A percentile compares a stretch with the other conserved stretches of the same genome.
Evolutionary conservation across 306 rosid species (phyloP).

Genomic region (Vigna trinervia): DNA sequence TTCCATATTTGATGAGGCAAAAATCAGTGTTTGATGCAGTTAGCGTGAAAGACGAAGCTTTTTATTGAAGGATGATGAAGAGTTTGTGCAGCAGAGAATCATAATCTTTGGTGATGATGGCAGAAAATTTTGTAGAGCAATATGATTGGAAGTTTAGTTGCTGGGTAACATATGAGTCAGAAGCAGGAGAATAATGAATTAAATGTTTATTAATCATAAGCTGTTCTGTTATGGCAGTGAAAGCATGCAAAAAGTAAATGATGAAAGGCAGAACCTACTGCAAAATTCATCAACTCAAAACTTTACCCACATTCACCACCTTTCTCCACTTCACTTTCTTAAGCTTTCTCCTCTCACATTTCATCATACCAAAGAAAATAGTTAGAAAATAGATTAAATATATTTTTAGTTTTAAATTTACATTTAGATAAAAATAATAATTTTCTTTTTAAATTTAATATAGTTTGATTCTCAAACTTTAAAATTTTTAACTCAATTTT

Average conservation of each 20-base stretch:
- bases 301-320: not conserved
- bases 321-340: not conserved
- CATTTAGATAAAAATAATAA: too few relatives aligned
- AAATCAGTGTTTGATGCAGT: not conserved
- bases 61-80: conserved; percentile 35
- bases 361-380: too few relatives aligned
- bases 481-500: too few relatives aligned
- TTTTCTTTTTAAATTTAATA: too few relatives aligned
- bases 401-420: too few relatives aligned
- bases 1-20: not conserved
- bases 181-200: conserved; percentile 36
- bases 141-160: conserved; percentile 14
- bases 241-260: conserved; percentile 49
- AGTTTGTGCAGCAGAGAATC: conserved; percentile 37
- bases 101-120: conserved; percentile 38
- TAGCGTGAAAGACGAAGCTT: conserved; percentile 18
- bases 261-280: conserved; percentile 36
- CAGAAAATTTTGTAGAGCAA: conserved; percentile 21
- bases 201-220: conserved; percentile 33
- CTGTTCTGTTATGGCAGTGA: conserved; percentile 2
- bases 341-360: too few relatives aligned
- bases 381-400: too few relatives aligned
- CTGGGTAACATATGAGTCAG: conserved; percentile 37
- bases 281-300: conserved; percentile 15
- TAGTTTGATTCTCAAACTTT: too few relatives aligned